These are phyloP conservation scores for Russula ochroleuca DNA, from an alignment of 768 basidiomycete species.

Conservation along the genomic window DNA sequence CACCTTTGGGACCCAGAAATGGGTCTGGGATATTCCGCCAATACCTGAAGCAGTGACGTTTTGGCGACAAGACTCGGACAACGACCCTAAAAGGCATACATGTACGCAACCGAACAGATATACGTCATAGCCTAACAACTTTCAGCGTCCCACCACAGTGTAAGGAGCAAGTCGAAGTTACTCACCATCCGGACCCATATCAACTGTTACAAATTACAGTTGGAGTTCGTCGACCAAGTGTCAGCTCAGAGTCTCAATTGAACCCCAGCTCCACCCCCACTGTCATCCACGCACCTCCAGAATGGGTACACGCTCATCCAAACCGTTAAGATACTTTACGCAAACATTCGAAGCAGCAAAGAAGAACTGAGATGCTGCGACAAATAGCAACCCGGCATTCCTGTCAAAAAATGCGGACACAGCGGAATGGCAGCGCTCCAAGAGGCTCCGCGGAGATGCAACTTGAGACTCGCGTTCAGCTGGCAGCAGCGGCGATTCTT, in stretches of 20 bases:
- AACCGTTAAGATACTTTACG: conserved; percentile 56
- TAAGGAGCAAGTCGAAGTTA: background rate
- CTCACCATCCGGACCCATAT: conserved; percentile 58
- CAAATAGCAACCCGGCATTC: conserved; percentile 59
- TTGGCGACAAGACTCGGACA: background rate
- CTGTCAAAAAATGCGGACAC: conserved; percentile 23
- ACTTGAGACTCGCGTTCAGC: no score
- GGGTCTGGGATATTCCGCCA: conserved; percentile 50
- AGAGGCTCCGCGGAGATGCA: no score
- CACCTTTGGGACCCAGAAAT: conserved; percentile 62
- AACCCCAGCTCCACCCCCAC: background rate
- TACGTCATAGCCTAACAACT: conserved; percentile 46
- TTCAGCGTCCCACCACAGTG: background rate
- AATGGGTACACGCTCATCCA: conserved; percentile 55
- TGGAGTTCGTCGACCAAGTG: background rate
- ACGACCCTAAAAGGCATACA: conserved; percentile 35
- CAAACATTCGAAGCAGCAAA: conserved; percentile 56
- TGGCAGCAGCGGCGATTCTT: background rate
- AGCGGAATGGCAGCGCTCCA: background rate
- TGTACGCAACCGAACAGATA: conserved; percentile 47
- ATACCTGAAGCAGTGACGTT: conserved; percentile 32
- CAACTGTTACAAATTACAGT: conserved; percentile 35
- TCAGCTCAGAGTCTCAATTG: background rate
- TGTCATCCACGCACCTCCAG: conserved; percentile 43
- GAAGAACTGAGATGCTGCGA: conserved; percentile 55